phyloP scores from a whole-genome alignment of 164 flowering plant species.

The Piper betle region DNA sequence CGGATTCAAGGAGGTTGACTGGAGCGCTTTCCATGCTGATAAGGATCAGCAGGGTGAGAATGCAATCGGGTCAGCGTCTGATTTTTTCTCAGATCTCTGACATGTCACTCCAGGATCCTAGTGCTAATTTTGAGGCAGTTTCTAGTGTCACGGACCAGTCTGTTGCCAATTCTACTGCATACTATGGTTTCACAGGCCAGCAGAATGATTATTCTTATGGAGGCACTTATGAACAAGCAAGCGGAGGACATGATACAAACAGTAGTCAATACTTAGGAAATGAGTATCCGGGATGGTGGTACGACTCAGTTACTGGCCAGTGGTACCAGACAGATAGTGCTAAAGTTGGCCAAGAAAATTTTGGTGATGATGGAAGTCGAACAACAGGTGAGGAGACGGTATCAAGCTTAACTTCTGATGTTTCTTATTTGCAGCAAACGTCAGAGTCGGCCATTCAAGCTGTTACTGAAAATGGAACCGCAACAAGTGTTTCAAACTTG shows the following conservation, averaged over 20 bases:
- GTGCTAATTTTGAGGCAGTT: conserved; percentile 8
- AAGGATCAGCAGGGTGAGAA: conserved; percentile 14
- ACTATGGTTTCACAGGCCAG: neutral
- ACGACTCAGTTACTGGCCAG: conserved; percentile 57
- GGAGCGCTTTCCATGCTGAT: conserved; percentile 63
- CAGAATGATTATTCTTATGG: conserved; percentile 22
- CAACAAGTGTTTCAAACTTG: conserved; percentile 32
- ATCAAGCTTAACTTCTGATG: conserved; percentile 34
- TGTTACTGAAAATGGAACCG: conserved; percentile 24
- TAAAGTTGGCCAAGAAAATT: conserved; percentile 15
- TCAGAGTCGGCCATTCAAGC: conserved; percentile 40
- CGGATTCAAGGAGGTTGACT: conserved; percentile 66
- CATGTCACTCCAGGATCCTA: conserved; percentile 9
- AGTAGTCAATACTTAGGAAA: conserved; percentile 63
- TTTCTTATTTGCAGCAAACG: conserved; percentile 54
- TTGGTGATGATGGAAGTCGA: conserved; percentile 14
- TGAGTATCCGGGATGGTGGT: conserved; percentile 85
- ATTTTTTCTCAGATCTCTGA: conserved; percentile 43
- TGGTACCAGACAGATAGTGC: conserved; percentile 69
- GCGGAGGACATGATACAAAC: conserved; percentile 22
- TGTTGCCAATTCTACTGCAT: conserved; percentile 9
- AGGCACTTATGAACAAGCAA: conserved; percentile 12
- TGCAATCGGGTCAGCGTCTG: conserved; percentile 55
- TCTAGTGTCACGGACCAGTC: conserved; percentile 7
- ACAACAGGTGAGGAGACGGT: conserved; percentile 12